Conservation (phyloP, 1,284 basidiomycete genomes). For the Sporisorium graminicola region DNA sequence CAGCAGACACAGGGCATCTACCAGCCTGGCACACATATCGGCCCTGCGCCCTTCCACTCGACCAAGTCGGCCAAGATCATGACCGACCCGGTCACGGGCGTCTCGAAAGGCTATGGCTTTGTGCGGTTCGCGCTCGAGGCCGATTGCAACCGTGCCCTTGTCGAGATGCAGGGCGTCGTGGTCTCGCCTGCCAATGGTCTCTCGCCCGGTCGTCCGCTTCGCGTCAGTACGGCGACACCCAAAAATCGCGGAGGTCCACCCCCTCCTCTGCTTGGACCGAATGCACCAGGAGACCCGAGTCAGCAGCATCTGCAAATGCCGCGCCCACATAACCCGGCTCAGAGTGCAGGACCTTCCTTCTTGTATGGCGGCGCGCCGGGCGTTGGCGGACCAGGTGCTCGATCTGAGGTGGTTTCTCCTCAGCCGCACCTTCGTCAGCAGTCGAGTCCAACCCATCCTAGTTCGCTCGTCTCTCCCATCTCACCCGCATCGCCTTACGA, state of each 20-base stretch:
- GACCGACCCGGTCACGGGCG: conserved; percentile 56
- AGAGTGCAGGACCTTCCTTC: conserved; percentile 31
- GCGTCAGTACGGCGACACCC: conserved; percentile 62
- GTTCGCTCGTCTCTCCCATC: conserved; percentile 32
- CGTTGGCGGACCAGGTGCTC: conserved; percentile 9
- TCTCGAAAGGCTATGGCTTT: conserved; percentile 65
- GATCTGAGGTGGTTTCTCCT: conserved; percentile 40
- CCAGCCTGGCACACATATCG: conserved; percentile 47
- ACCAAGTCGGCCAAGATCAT: conserved; percentile 64
- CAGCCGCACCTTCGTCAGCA: conserved; percentile 35
- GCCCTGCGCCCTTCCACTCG: conserved; percentile 61
- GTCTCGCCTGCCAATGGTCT: conserved; percentile 52
- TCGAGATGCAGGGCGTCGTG: conserved; percentile 65
- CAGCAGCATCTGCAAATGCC: conserved; percentile 48
- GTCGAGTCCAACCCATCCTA: conserved; percentile 19
- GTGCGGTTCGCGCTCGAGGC: conserved; percentile 59
- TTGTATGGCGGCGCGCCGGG: conserved; percentile 30
- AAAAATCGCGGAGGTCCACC: conserved; percentile 50
- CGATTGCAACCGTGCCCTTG: conserved; percentile 64
- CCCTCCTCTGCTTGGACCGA: conserved; percentile 14
- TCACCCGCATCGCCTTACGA: conserved; percentile 35
- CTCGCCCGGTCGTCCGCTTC: conserved; percentile 56
- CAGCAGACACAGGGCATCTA: conserved; percentile 60
- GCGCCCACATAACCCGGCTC: conserved; percentile 42
- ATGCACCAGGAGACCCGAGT: conserved; percentile 17